phyloP scores from a whole-genome alignment of 2,329 filamentous ascomycete species.

The Fusarium sp. region DNA sequence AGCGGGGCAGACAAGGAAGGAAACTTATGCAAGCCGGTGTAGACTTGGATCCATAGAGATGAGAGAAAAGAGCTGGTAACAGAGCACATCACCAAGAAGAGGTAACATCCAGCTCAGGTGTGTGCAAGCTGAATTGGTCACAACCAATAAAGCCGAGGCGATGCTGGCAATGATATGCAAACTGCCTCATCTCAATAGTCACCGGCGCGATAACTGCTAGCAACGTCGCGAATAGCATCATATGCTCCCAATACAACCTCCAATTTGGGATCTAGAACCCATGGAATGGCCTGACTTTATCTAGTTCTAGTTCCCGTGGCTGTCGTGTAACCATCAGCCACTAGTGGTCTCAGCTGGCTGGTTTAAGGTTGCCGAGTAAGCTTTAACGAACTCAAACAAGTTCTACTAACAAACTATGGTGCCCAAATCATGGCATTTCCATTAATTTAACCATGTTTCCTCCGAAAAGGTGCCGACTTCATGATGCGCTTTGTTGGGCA shows the following conservation, averaged over 20 bases:
- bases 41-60: slow-evolving; percentile 8
- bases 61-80: slow-evolving; percentile 3
- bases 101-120: not conserved
- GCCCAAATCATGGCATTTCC: no score
- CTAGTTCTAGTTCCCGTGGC: slow-evolving; percentile 6
- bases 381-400: no score
- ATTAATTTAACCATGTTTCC: no score
- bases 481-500: no score
- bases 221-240: slow-evolving; percentile 8
- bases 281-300: slow-evolving; percentile 28
- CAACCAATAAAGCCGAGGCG: not conserved
- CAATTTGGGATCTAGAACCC: slow-evolving; percentile 26
- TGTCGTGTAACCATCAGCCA: slow-evolving; percentile 26
- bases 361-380: no score
- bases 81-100: not conserved
- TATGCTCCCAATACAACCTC: not conserved
- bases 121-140: not conserved
- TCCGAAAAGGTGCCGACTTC: no score
- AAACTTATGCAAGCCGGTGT: slow-evolving; percentile 26
- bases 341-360: not conserved
- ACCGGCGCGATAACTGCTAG: slow-evolving; percentile 1
- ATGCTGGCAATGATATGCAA: slow-evolving; percentile 8
- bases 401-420: no score
- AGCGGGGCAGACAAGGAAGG: slow-evolving; percentile 36
- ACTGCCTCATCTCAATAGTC: slow-evolving; percentile 11